Percentiles rank a stretch among this genome's conserved stretches.
Evolutionary conservation across 169 alveolate species (phyloP).

Genomic region (Theileria equi): DNA sequence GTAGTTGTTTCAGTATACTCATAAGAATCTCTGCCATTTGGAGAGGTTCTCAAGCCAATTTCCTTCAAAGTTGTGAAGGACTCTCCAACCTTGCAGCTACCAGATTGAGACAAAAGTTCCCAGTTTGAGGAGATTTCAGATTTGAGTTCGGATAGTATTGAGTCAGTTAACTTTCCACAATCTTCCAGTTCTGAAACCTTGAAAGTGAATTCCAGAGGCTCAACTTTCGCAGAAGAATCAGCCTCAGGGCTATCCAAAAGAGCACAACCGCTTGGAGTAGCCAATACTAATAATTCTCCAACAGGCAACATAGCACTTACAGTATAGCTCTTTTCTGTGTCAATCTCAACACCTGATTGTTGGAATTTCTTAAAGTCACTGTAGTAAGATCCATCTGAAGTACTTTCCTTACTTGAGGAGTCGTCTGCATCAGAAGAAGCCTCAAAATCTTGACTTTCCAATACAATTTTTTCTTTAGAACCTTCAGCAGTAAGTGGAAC

Average conservation of each 20-base stretch:
- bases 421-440: neutral
- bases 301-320: constrained; percentile 46
- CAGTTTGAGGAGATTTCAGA: too few species aligned
- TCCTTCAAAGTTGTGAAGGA: constrained; percentile 31
- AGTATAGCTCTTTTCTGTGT: constrained; percentile 54
- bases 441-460: too few species aligned
- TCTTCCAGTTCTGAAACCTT: constrained; percentile 56
- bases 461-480: too few species aligned
- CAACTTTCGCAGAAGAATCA: constrained; percentile 20
- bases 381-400: constrained; percentile 12
- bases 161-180: constrained; percentile 61
- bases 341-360: constrained; percentile 31
- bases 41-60: constrained; percentile 12
- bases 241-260: constrained; percentile 34
- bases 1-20: neutral
- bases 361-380: constrained; percentile 40
- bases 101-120: constrained; percentile 5
- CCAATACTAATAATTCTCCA: constrained; percentile 51
- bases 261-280: constrained; percentile 64
- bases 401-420: neutral
- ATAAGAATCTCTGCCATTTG: neutral
- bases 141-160: constrained; percentile 33
- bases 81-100: neutral
- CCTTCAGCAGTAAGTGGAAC: too few species aligned
- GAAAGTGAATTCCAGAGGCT: constrained; percentile 51